Conservation (phyloP, 768 basidiomycete species). For the Nidularia pulvinata region DNA sequence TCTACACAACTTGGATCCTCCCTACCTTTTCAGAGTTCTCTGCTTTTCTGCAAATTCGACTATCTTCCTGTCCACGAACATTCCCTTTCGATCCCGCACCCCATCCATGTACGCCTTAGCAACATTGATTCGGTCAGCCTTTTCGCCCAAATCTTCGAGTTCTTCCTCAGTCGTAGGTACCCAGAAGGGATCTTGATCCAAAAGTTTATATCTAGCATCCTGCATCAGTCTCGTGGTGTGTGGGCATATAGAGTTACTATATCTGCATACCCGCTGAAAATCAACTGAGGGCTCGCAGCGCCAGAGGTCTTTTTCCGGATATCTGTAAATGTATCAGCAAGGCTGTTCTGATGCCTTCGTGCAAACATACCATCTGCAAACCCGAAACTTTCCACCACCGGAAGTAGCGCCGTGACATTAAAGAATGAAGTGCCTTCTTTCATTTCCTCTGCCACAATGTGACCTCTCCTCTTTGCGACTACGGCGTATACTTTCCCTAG, state of each 20-base stretch:
- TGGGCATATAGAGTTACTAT: background rate
- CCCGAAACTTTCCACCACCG: slow-evolving; percentile 97
- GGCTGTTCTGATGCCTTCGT: background rate
- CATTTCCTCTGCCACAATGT: slow-evolving; percentile 97
- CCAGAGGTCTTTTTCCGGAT: slow-evolving; percentile 97
- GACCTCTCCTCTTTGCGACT: slow-evolving; percentile 86
- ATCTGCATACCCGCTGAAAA: slow-evolving; percentile 86
- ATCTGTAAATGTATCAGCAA: slow-evolving; percentile 45
- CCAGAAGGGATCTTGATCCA: slow-evolving; percentile 97
- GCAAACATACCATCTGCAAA: slow-evolving; percentile 84
- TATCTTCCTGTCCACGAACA: slow-evolving; percentile 95
- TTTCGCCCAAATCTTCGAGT: slow-evolving; percentile 95
- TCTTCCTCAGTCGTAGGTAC: slow-evolving; percentile 97
- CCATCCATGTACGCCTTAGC: slow-evolving; percentile 92
- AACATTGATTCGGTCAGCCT: slow-evolving; percentile 91
- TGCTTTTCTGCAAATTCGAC: slow-evolving; percentile 98
- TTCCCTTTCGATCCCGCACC: slow-evolving; percentile 90
- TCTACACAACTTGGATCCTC: too few species aligned
- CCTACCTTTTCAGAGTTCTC: slow-evolving; percentile 73
- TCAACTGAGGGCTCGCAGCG: slow-evolving; percentile 95
- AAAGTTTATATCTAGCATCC: slow-evolving; percentile 76
- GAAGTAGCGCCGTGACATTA: slow-evolving; percentile 86
- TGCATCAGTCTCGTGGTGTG: background rate
- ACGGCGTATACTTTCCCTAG: slow-evolving; percentile 98
- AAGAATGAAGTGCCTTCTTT: slow-evolving; percentile 97